Evolutionary conservation across 441 rosid genomes (phyloP), one percentile per base, ranked within the genome.

Genomic region (Jatropha podagrica): DNA sequence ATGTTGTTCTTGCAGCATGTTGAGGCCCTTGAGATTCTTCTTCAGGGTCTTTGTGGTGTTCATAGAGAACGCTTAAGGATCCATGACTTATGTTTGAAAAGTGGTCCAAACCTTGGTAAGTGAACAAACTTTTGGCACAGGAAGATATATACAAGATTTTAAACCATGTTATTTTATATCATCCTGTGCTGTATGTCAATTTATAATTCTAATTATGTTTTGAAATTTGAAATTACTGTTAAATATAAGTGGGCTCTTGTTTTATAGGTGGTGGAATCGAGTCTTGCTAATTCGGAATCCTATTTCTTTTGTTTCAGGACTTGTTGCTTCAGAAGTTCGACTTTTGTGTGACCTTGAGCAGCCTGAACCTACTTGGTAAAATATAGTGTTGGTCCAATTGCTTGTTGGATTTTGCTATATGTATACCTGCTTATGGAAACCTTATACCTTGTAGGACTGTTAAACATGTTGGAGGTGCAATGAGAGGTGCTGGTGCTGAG

Each of bases 21-120:
- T 58, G 98, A 95, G 88, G 98, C 97, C 27, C 94, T 95, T 56
- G 94, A 92, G 84, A 95, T 95, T 80, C 99, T 95, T 75, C 94
- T 95, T 80, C 99, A 89, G 76, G 99, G 98, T 82, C 95, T 93
- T 49, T 95, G 98, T 82, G 99, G 99, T 73, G 96, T 95, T 82
- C 90, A 90, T 32, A 91, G 85, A 60, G 94, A 92, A 78, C 90
- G 88, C 68, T 79, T 93, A 72, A 90, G 92, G 85, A 86, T 95
- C 70, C 99, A 93, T 85, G 99, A 95, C 82, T 78, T 95, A 8
- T 90, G 90, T 79, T 88, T 91, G 56, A 95, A 90, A 88, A 92
- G 92, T 65, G 85, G 83, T 38, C 94, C 96, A 60, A 87, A 86
- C 78, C 94, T 95, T 55, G 97, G 99, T 90, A 77, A 79, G 61